Percentiles rank a stretch among this genome's conserved stretches.
These are phyloP conservation scores for Orbilia quercus DNA, from an alignment of 2,329 filamentous ascomycete species.

Conservation along the genomic window DNA sequence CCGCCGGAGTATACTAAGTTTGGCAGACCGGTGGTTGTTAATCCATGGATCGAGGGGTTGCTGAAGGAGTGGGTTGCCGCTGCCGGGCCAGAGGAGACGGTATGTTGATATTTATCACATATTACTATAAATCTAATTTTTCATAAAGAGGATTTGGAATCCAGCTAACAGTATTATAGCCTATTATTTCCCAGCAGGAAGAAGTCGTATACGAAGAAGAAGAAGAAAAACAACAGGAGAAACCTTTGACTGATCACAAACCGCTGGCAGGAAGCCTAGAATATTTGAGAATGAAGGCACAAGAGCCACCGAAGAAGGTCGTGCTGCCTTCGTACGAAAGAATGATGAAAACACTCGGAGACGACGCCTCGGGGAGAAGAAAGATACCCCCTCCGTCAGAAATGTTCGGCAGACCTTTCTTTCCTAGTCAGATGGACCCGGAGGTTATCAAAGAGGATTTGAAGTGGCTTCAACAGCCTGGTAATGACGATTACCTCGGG, in stretches of 20 bases:
- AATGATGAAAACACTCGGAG: constrained; percentile 14
- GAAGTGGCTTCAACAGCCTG: background rate
- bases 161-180: too few relatives aligned
- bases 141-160: too few relatives aligned
- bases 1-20: background rate
- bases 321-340: constrained; percentile 2
- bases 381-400: constrained; percentile 14
- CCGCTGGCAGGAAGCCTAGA: background rate
- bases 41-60: constrained; percentile 5
- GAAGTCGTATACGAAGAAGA: background rate
- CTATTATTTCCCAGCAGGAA: too few relatives aligned
- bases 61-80: constrained; percentile 2
- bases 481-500: background rate
- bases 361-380: background rate
- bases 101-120: background rate
- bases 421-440: background rate
- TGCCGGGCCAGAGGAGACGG: background rate
- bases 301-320: background rate
- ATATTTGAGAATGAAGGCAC: background rate
- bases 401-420: constrained; percentile 8
- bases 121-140: too few relatives aligned
- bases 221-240: background rate
- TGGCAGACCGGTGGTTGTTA: background rate
- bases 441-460: constrained; percentile 10
- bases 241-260: background rate